Evolutionary conservation across 2,329 filamentous ascomycete genomes (phyloP), one percentile per base, ranked within the genome.

Genomic region (Scleromitrula shiraiana): DNA sequence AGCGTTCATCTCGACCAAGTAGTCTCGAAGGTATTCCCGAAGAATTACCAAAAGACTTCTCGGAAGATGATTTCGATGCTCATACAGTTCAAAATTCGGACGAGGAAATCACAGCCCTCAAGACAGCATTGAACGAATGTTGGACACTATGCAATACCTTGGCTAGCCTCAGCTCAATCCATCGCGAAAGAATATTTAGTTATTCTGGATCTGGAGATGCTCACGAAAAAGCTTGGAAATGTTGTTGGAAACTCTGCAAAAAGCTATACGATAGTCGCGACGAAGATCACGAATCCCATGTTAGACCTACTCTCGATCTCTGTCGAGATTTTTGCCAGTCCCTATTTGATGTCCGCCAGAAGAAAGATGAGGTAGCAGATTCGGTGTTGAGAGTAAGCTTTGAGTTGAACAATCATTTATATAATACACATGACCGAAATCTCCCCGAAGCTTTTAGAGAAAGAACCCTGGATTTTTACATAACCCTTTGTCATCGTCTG

Each of bases 91-190:
- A 64, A 33, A 67, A 64, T 48, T 72, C 76, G n/a, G 71, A 79
- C 47, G 71, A 74, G 42, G 83, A 88, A 59, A 71, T 87, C 20
- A 70, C 68, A 22, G 83, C 84, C 7, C 70, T 95, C n/a, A 80
- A 79, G 53, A 80, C 79, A 24, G 88, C 89, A 2, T 72, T 96
- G 14, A 80, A 85, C 53, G 88, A 95, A 68, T 95, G 89, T 66
- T 96, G 90, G 90, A 94, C 84, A 0, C 70, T 96, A 12, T 96
- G 90, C 70, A 96, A 95, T 62, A 95, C 89, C 0, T 71, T 96
- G 26, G 88, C 88, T 19, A 87, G 78, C 54, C 73, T 95, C 15
- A 95, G 88, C 65, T 90, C 86, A 15, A 85, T 84, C 54, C 87
- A 95, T 62, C 80, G 88, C 23, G 78, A 88, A 57, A 77, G 86